phyloP scores from a whole-genome alignment of 441 rosid species.

The Mallotus japonicus region DNA sequence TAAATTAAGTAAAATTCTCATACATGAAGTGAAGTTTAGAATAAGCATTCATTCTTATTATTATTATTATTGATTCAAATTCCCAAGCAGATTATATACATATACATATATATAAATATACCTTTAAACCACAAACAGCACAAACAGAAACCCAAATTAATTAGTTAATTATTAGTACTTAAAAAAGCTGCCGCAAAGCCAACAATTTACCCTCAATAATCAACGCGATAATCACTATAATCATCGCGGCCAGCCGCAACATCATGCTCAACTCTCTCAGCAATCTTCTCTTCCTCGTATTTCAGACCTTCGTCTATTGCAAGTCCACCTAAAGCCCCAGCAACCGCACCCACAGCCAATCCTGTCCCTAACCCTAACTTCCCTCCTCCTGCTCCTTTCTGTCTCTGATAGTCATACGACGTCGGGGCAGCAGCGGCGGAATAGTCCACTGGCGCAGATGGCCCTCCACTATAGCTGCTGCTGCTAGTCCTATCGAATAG shows the following conservation, averaged over 20 bases:
- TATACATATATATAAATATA: not conserved
- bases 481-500: slow-evolving; percentile 25
- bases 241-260: slow-evolving; percentile 25
- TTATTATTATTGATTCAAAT: not conserved
- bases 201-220: slow-evolving; percentile 6
- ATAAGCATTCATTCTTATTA: not conserved
- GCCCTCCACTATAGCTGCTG: slow-evolving; percentile 26
- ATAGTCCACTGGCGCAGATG: slow-evolving; percentile 46
- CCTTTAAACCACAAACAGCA: not conserved
- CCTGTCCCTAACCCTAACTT: slow-evolving; percentile 47
- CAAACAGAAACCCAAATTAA: not conserved
- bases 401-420: slow-evolving; percentile 29
- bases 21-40: too few species aligned
- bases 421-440: not conserved
- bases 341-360: slow-evolving; percentile 71
- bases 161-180: too few species aligned
- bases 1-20: too few species aligned
- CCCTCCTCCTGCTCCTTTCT: slow-evolving; percentile 22
- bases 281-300: slow-evolving; percentile 58
- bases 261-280: slow-evolving; percentile 61
- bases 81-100: not conserved
- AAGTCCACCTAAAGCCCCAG: slow-evolving; percentile 61
- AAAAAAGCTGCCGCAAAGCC: not conserved
- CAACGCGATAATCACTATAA: slow-evolving; percentile 25
- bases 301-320: slow-evolving; percentile 57